Base-by-base conservation (phyloP, 768 basidiomycete genomes). In the Suillus tomentosus region DNA sequence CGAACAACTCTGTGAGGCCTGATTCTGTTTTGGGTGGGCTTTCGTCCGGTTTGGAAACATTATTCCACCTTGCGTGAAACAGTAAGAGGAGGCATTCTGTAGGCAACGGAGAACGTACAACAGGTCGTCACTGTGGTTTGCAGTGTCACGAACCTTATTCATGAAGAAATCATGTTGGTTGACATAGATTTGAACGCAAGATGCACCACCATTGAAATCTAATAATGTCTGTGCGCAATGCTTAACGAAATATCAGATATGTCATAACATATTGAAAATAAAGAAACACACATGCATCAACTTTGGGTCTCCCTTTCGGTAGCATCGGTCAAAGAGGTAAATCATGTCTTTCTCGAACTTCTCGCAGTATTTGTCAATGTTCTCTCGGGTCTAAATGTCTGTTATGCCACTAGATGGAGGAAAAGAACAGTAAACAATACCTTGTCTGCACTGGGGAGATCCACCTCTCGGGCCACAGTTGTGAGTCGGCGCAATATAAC, bases 91-190 rank as follows among this genome's bases (percentile, higher is more conserved):
- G 56, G 17, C 3, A 13, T 31, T 42, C 39, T 8, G 22, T 10
- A 54, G 31, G 3, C 11, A 17, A 58, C 31, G 31, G 10, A 59
- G 42, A 39, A 74, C 85, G 61, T 63, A 90, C 86, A 90, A 73
- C 62, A 84, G 59, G n/a, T 80, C 80, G 69, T 89, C 88, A 39
- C 85, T 81, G 47, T 78, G 77, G 15, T 83, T 77, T 64, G 83
- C 82, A 39, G 81, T 81, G 60, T 89, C 89, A 42, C 90, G 87
- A 45, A 94, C 87, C 61, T 93, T 87, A 73, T 96, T 96, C 74
- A 99, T 98, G 82, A 99, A 99, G 81, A 99, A 99, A 74, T 99
- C 97, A 70, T 99, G 97, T 73, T 99, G 97, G 71, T 99, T 99
- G 62, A 99, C 97, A 71, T 99, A 99, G 14, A 99, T 94, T 76